phyloP scores from a whole-genome alignment of 345 rosid genomes.

The Orychophragmus violaceus region DNA sequence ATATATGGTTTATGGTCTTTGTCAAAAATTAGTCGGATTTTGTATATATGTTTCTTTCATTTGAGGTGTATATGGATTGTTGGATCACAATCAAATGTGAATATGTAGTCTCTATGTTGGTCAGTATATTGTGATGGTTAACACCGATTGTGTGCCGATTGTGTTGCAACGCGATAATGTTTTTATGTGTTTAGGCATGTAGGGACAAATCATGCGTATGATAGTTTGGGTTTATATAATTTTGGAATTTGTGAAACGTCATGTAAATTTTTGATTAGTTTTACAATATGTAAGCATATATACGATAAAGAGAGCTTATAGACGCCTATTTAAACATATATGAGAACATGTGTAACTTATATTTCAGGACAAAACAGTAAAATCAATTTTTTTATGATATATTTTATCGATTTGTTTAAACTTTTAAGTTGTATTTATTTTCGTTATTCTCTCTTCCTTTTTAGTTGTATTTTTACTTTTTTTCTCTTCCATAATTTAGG shows the following conservation, averaged over 20 bases:
- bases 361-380: no score
- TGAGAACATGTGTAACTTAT: no score
- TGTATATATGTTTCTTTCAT: not conserved
- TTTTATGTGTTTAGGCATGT: not conserved
- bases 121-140: not conserved
- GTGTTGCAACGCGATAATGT: not conserved
- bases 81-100: not conserved
- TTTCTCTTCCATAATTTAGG: no score
- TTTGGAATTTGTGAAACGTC: not conserved
- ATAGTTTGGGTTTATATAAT: not conserved
- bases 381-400: no score
- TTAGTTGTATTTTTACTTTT: no score
- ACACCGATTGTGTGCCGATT: no score
- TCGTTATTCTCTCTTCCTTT: no score
- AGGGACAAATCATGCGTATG: slow-evolving; percentile 1
- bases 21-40: not conserved
- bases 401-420: no score
- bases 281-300: not conserved
- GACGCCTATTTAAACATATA: no score
- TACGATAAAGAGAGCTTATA: no score
- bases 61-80: not conserved
- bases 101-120: slow-evolving; percentile 2
- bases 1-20: not conserved
- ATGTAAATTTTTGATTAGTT: not conserved
- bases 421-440: no score